Evolutionary conservation across 805 yeast genomes (phyloP), one percentile per base, ranked within the genome.

Genomic region (Cyberlindnera xylosilytica): DNA sequence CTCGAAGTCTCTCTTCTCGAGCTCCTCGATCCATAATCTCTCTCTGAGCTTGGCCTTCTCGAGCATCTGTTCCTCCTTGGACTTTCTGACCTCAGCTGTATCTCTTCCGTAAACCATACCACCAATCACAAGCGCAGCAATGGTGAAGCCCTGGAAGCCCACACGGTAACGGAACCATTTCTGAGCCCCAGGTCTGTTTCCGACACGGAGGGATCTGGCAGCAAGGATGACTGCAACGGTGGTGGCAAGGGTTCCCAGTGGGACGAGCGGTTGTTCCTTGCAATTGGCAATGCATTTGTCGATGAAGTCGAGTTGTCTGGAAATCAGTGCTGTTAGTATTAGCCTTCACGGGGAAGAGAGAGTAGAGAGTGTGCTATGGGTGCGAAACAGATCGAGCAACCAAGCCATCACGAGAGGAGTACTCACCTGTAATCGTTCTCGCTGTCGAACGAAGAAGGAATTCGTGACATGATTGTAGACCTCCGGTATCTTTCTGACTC

Each of bases 121-220:
- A 32, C 97, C 97, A 11, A 78, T 80, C 6, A 89, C 82, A 38
- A 90, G 69, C 0, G 96, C 96, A 13, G 80, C 81, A 32, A 90
- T 67, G 0, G 97, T 90, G 44, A 83, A 76, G 4, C 85, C 87
- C 65, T 90, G 97, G 53, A 88, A 73, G 0, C 78, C 93, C 35
- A 90, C 91, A 71, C 97, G 83, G 79, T 88, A 87, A 53, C 91
- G 74, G 70, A 87, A 90, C 79, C 87, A 89, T 37, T 76, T 75
- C 65, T 90, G 96, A 0, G 97, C 95, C 41, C 78, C 79, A 34
- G 70, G 68, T 47, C 81, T 75, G 52, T 87, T 79, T 20, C 97
- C 96, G 23, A 70, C 68, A 53, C 82, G 74, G 47, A 89, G 70
- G 19, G 90, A 85, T 50, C 76, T 74, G 3, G 88, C 89, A 3